Percentiles rank a stretch among this genome's conserved stretches.
Conservation (phyloP, 208 protist genomes). For the Trypanosomatidae sp. region DNA sequence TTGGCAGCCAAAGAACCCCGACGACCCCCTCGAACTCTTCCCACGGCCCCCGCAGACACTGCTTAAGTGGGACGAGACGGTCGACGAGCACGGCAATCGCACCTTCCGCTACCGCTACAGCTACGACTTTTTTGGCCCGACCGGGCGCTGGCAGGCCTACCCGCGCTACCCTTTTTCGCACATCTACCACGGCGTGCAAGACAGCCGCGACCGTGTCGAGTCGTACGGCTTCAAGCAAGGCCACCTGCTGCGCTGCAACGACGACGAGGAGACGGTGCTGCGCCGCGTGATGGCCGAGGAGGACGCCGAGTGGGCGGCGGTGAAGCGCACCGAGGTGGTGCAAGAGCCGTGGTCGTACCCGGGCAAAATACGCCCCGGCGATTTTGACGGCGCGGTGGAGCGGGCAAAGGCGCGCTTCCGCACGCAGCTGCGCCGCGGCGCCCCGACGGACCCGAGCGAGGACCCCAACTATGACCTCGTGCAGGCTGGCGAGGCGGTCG, state of each 20-base stretch:
- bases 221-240: constrained; percentile 86
- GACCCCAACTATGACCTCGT: constrained; percentile 83
- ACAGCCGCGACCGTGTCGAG: constrained; percentile 68
- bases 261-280: constrained; percentile 81
- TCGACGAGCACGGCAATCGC: constrained; percentile 85
- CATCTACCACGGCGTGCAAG: constrained; percentile 51
- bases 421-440: constrained; percentile 62
- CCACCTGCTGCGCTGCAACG: constrained; percentile 72
- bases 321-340: constrained; percentile 83
- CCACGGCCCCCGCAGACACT: constrained; percentile 70
- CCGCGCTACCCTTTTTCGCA: constrained; percentile 84
- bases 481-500: constrained; percentile 76
- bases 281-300: constrained; percentile 87
- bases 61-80: constrained; percentile 78
- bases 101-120: constrained; percentile 84
- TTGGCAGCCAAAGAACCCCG: constrained; percentile 80
- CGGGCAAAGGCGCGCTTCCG: constrained; percentile 77
- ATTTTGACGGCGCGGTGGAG: constrained; percentile 80
- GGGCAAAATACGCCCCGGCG: constrained; percentile 70
- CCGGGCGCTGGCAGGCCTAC: constrained; percentile 82
- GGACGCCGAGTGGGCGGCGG: constrained; percentile 87
- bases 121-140: constrained; percentile 83
- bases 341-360: constrained; percentile 88
- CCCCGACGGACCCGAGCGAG: constrained; percentile 77
- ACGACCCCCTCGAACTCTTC: constrained; percentile 85